Evolutionary conservation across 106 monocot species (phyloP).

Genomic region (Hemerocallis citrina): DNA sequence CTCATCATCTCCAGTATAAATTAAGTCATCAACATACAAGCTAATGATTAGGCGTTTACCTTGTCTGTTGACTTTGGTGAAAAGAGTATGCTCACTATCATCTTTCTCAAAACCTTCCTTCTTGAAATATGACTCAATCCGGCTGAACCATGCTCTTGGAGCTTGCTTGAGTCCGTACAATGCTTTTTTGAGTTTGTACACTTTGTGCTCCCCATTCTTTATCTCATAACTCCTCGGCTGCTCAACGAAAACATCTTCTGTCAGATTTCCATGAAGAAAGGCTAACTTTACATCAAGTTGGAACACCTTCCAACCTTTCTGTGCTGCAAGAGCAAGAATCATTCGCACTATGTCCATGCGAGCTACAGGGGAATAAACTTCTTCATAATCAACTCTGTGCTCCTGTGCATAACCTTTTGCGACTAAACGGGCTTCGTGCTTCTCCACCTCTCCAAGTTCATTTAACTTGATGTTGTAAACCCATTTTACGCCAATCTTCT

Average conservation of each 20-base stretch:
- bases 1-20: slow-evolving; percentile 7
- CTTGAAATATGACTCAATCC: slow-evolving; percentile 3
- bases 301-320: background rate
- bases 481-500: slow-evolving; percentile 2
- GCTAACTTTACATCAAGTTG: slow-evolving; percentile 13
- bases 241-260: slow-evolving; percentile 3
- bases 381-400: background rate
- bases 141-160: slow-evolving; percentile 7
- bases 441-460: too few species aligned
- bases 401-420: slow-evolving; percentile 1
- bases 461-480: background rate
- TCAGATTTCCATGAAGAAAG: slow-evolving; percentile 1
- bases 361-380: slow-evolving; percentile 2
- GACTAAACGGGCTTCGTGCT: too few species aligned
- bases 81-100: slow-evolving; percentile 2
- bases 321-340: background rate
- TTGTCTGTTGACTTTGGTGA: background rate
- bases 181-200: slow-evolving; percentile 2
- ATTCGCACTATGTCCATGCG: slow-evolving; percentile 2
- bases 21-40: slow-evolving; percentile 8
- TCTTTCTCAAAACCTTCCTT: background rate
- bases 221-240: slow-evolving; percentile 1
- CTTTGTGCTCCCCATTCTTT: background rate
- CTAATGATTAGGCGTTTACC: background rate
- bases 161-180: slow-evolving; percentile 8